A percentile compares a stretch with the other conserved stretches of the same genome.
Conservation (phyloP, 495 filamentous ascomycete genomes). For the Talaromyces stipitatus region DNA sequence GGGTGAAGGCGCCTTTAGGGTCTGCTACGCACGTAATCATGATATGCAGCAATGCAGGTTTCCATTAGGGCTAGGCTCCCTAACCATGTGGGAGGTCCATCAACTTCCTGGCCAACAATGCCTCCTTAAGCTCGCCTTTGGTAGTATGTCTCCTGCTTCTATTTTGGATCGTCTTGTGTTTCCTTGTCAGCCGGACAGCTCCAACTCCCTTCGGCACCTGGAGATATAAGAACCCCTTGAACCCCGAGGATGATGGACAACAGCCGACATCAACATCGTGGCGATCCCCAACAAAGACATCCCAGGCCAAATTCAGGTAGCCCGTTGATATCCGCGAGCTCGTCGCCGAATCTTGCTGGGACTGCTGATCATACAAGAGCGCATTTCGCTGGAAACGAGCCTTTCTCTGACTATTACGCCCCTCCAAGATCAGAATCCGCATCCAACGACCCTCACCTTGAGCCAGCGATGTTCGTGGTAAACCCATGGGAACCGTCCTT, state of each 20-base stretch:
- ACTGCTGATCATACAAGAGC: neutral
- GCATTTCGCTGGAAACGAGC: neutral
- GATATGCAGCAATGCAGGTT: conserved; percentile 7
- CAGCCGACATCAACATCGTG: neutral
- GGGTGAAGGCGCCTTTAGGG: neutral
- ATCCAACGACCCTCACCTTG: neutral
- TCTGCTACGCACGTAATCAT: conserved; percentile 1
- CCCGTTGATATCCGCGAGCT: neutral
- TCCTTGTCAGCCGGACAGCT: neutral
- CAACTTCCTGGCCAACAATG: neutral
- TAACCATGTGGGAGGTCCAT: neutral
- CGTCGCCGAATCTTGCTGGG: neutral
- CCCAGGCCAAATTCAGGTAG: neutral
- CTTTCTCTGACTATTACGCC: neutral
- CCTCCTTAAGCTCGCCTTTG: neutral
- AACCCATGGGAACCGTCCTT: neutral
- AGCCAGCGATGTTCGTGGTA: neutral
- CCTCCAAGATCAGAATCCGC: neutral
- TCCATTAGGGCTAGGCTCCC: conserved; percentile 1
- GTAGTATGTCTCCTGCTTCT: neutral
- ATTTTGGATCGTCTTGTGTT: neutral
- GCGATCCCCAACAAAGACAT: neutral
- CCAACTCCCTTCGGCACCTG: neutral
- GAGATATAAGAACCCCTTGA: neutral
- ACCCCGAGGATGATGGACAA: neutral